Evolutionary conservation across 352 stramenopile genomes (phyloP).

Genomic region (Globisporangium barbulae): DNA sequence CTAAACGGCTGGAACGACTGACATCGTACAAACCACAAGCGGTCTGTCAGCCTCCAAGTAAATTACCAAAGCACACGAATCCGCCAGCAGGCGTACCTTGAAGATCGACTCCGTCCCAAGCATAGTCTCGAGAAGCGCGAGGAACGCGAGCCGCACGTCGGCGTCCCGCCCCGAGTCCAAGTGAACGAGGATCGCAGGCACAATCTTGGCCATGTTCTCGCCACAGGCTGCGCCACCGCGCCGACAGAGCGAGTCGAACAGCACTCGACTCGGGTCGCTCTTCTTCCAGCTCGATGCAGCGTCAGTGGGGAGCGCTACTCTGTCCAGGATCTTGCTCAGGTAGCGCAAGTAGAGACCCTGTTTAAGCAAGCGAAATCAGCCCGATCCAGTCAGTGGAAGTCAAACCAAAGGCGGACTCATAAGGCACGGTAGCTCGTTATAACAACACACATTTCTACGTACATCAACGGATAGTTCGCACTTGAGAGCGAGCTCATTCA

Average conservation of each 20-base stretch:
- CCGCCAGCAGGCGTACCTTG: conserved; percentile 31
- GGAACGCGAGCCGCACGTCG: conserved; percentile 75
- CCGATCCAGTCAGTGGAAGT: not conserved
- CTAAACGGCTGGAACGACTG: conserved; percentile 70
- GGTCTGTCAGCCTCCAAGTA: not conserved
- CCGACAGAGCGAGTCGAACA: conserved; percentile 80
- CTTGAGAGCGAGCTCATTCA: conserved; percentile 31
- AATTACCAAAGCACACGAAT: not conserved
- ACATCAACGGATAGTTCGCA: conserved; percentile 44
- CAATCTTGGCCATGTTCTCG: conserved; percentile 49
- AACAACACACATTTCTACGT: conserved; percentile 5
- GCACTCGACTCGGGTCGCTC: conserved; percentile 43
- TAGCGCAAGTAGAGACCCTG: conserved; percentile 61
- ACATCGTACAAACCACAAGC: not conserved
- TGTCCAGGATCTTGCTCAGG: conserved; percentile 48
- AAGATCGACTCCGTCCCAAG: conserved; percentile 49
- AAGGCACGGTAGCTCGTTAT: not conserved
- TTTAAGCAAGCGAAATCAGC: not conserved
- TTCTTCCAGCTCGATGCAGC: conserved; percentile 53
- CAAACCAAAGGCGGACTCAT: not conserved
- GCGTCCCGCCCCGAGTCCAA: conserved; percentile 61
- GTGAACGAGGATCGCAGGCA: conserved; percentile 65
- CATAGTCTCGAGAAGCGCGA: conserved; percentile 85
- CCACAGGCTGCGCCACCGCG: conserved; percentile 55
- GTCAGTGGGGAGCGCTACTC: conserved; percentile 46